Conservation (phyloP, 805 yeast genomes). For the Soucietia sequanensis region DNA sequence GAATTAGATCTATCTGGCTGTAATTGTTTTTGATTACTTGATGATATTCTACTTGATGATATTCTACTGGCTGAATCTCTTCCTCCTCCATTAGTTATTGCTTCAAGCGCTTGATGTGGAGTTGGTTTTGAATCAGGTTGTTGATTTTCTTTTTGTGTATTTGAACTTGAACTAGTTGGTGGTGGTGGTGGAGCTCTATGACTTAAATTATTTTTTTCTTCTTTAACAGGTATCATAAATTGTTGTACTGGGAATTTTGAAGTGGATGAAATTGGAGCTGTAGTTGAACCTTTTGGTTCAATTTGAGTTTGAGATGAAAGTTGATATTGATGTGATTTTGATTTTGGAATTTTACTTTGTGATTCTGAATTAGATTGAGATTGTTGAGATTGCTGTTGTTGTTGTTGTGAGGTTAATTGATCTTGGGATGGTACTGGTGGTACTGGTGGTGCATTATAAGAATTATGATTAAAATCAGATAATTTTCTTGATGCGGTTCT, state of each 20-base stretch:
- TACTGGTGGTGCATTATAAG: conserved; percentile 15
- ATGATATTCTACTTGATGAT: too few species aligned
- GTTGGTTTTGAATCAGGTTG: conserved; percentile 29
- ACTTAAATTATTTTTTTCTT: too few species aligned
- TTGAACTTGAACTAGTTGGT: too few species aligned
- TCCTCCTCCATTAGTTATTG: too few species aligned
- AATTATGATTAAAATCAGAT: conserved; percentile 12
- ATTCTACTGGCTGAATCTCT: too few species aligned
- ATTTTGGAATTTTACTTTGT: conserved; percentile 33
- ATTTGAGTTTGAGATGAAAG: conserved; percentile 26
- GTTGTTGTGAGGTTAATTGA: conserved; percentile 35
- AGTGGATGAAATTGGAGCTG: conserved; percentile 35
- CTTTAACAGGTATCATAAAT: conserved; percentile 18
- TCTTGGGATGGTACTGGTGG: conserved; percentile 10
- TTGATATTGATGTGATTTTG: conserved; percentile 40
- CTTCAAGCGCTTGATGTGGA: conserved; percentile 4
- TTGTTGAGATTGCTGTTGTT: conserved; percentile 39
- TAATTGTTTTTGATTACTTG: background rate
- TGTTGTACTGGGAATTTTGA: conserved; percentile 21
- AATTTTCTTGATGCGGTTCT: conserved; percentile 23
- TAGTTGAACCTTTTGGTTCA: conserved; percentile 26
- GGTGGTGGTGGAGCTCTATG: conserved; percentile 47
- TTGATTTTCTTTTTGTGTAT: too few species aligned
- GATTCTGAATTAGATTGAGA: conserved; percentile 20
- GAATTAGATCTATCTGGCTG: background rate